Base-by-base conservation (phyloP, 2,329 filamentous ascomycete species). In the Drechslerella dactyloides region DNA sequence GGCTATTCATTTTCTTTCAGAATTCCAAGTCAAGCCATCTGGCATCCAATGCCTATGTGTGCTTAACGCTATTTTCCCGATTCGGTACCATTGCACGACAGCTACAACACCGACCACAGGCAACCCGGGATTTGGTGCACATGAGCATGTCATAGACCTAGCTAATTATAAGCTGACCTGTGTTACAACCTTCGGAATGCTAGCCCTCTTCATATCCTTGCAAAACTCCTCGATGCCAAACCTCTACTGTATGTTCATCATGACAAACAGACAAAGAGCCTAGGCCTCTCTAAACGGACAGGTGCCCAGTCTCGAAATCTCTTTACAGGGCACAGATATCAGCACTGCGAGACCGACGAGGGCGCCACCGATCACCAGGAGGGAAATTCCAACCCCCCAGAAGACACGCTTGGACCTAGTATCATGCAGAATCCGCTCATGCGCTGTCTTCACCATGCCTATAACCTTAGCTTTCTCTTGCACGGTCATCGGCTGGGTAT, bases 401-500 rank as follows among this genome's bases (percentile, higher is more conserved):
- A 64, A 48, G 6, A 72, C 42, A 2, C 68, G 30, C 27, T 72
- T 65, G 0, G 60, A 40, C 11, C 60, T 65, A 13, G 68, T 65
- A 61, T 72, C 60, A 8, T 72, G 40, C 42, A 72, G n/a, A 23
- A 72, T 64, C n/a, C 68, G 27, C 11, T 23, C 10, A 53, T 72
- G 68, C 4, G 60, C 50, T 24, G 11, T 33, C 33, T 11, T 56
- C 17, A 72, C 53, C 60, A 65, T 52, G 23, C 56, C 44, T 15
- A 23, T 24, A 23, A 40, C 40, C 57, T 53, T 23, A 17, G n/a
- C 23, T 40, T 11, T 23, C 37, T n/a, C n/a, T 35, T 53, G 44
- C 19, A n/a, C 2, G 15, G 17, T 4, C 37, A 30, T 30, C 15
- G 8, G 23, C 23, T n/a, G 23, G 50, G 10, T 11, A 30, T 6